Percentiles rank a stretch among this genome's conserved stretches.
phyloP scores from a whole-genome alignment of 1,284 basidiomycete genomes.

The Ustilago sp. region DNA sequence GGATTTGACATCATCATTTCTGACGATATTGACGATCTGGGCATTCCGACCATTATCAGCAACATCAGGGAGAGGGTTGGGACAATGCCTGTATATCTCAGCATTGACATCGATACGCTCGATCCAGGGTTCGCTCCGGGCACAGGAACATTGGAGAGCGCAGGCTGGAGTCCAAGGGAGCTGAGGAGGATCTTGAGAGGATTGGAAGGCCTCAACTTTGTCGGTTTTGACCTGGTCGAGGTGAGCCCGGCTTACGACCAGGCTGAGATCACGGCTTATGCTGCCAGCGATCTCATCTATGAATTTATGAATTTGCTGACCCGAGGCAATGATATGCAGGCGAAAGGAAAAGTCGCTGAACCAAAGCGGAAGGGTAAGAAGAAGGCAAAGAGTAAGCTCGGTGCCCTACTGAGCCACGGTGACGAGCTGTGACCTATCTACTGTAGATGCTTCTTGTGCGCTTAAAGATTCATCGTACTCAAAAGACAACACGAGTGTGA shows the following conservation, averaged over 20 bases:
- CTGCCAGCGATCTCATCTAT: constrained; percentile 56
- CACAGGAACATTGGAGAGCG: constrained; percentile 57
- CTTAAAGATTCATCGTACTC: no score
- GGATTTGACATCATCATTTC: constrained; percentile 58
- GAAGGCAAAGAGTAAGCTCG: constrained; percentile 17
- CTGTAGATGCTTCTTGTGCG: neutral
- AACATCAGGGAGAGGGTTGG: constrained; percentile 48
- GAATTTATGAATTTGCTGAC: constrained; percentile 55
- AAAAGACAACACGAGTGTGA: no score
- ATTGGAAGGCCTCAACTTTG: constrained; percentile 56
- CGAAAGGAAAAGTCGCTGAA: constrained; percentile 21
- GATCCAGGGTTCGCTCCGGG: constrained; percentile 58
- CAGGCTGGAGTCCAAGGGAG: constrained; percentile 58
- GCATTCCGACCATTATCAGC: constrained; percentile 42
- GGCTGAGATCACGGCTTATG: constrained; percentile 56
- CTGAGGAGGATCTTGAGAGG: constrained; percentile 49
- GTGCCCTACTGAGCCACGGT: constrained; percentile 21
- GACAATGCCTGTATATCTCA: constrained; percentile 56
- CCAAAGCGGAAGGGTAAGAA: constrained; percentile 31
- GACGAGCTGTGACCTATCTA: constrained; percentile 21
- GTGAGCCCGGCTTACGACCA: constrained; percentile 58
- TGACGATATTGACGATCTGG: constrained; percentile 57
- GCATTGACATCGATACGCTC: constrained; percentile 61
- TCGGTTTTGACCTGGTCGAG: constrained; percentile 61
- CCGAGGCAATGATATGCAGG: constrained; percentile 20